These are phyloP conservation scores for Tympanopsis confertula DNA, from an alignment of 2,329 filamentous ascomycete genomes.

Conservation along the genomic window DNA sequence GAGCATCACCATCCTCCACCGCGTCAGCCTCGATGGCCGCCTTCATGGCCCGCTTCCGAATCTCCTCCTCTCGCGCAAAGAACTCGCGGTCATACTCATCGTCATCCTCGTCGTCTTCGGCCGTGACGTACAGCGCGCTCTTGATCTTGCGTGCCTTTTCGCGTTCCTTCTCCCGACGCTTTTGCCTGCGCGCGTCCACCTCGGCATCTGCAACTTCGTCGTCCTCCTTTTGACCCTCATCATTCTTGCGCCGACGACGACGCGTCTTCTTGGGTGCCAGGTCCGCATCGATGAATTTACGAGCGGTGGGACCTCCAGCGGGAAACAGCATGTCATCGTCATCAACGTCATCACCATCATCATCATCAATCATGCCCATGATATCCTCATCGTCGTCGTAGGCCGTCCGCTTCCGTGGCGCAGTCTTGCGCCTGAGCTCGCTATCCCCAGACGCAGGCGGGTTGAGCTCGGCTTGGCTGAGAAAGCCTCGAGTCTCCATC, in stretches of 20 bases:
- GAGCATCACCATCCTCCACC: not conserved
- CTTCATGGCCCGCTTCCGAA: slow-evolving; percentile 40
- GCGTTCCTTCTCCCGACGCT: slow-evolving; percentile 54
- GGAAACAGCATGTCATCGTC: slow-evolving; percentile 53
- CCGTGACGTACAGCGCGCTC: slow-evolving; percentile 68
- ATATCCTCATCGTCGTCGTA: slow-evolving; percentile 64
- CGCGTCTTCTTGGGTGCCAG: slow-evolving; percentile 49
- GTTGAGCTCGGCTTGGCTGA: slow-evolving; percentile 68
- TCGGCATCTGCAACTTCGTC: slow-evolving; percentile 40
- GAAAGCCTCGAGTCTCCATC: slow-evolving; percentile 55
- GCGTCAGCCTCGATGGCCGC: slow-evolving; percentile 13
- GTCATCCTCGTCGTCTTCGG: slow-evolving; percentile 79
- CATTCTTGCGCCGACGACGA: slow-evolving; percentile 27
- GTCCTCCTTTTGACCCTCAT: slow-evolving; percentile 24
- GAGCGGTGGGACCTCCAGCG: slow-evolving; percentile 50
- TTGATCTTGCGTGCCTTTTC: slow-evolving; percentile 74
- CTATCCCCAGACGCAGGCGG: slow-evolving; percentile 66
- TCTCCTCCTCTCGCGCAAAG: slow-evolving; percentile 65
- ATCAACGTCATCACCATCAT: slow-evolving; percentile 35
- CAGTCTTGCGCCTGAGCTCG: slow-evolving; percentile 64
- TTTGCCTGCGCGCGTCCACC: slow-evolving; percentile 51
- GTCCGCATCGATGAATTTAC: slow-evolving; percentile 38
- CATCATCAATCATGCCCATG: slow-evolving; percentile 35
- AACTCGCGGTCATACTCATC: slow-evolving; percentile 63
- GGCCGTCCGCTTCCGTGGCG: slow-evolving; percentile 36